phyloP scores from a whole-genome alignment of 208 protist genomes.

The Porcisia deanei region DNA sequence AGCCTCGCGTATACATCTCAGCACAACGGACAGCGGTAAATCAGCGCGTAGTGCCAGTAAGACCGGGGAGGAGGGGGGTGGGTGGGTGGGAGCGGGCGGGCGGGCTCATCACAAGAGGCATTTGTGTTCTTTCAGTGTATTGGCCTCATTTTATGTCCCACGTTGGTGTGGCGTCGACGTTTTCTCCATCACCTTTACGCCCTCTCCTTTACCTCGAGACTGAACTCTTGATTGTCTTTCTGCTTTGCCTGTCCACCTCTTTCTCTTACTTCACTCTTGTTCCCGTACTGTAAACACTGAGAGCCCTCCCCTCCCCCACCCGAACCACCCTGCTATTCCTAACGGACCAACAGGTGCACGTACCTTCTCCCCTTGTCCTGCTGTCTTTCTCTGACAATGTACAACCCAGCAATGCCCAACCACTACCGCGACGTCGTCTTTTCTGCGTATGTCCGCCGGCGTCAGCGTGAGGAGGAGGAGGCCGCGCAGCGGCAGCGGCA shows the following conservation, averaged over 20 bases:
- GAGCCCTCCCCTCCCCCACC: too few species aligned
- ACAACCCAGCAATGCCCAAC: conserved; percentile 56
- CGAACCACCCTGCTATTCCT: too few species aligned
- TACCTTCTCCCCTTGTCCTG: neutral
- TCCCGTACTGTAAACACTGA: too few species aligned
- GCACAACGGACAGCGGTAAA: neutral
- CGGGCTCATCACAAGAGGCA: too few species aligned
- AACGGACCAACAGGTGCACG: neutral
- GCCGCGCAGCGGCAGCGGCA: conserved; percentile 14
- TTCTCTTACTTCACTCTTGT: too few species aligned
- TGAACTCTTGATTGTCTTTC: too few species aligned
- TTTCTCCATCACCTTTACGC: too few species aligned
- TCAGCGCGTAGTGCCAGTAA: neutral
- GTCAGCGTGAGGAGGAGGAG: conserved; percentile 25
- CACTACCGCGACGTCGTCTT: conserved; percentile 57
- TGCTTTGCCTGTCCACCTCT: too few species aligned
- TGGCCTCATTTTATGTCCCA: too few species aligned
- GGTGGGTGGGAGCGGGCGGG: neutral
- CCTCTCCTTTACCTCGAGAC: too few species aligned
- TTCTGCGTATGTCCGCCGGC: conserved; percentile 32
- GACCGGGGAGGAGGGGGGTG: neutral
- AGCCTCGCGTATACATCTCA: neutral
- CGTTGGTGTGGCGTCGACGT: too few species aligned
- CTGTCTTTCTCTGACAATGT: conserved; percentile 29
- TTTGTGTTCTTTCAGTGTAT: too few species aligned